Conservation (phyloP, 192 early-diverging fungal genomes). For the Gorgonomyces haynaldii region DNA sequence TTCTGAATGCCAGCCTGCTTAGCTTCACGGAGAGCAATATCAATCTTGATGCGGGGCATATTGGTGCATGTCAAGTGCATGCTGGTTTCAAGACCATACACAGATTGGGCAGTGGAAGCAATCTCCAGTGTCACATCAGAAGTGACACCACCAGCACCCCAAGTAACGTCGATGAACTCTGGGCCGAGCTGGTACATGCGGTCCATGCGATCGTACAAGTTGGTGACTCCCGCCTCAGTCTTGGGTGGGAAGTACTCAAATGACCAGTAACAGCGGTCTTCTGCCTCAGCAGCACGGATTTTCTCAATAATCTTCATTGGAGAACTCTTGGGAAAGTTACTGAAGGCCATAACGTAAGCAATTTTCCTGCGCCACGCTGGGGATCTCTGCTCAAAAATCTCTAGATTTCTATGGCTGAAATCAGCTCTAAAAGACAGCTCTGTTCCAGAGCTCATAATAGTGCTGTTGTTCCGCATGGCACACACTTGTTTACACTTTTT, state of each 20-base stretch:
- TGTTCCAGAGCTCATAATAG: too few relatives aligned
- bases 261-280: conserved; percentile 32
- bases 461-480: too few relatives aligned
- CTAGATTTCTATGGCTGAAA: too few relatives aligned
- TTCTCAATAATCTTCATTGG: too few relatives aligned
- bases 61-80: conserved; percentile 99
- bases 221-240: conserved; percentile 88
- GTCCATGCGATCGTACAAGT: conserved; percentile 95
- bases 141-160: conserved; percentile 86
- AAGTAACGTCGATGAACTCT: conserved; percentile 93
- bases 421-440: too few relatives aligned
- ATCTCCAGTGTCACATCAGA: conserved; percentile 76
- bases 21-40: conserved; percentile 70
- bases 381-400: too few relatives aligned
- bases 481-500: too few relatives aligned
- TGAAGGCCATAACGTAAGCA: too few relatives aligned
- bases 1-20: conserved; percentile 91
- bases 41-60: conserved; percentile 82
- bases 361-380: too few relatives aligned
- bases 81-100: conserved; percentile 87
- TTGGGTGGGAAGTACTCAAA: conserved; percentile 99
- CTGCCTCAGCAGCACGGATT: neutral
- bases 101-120: conserved; percentile 70
- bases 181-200: conserved; percentile 90
- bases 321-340: too few relatives aligned